These are phyloP conservation scores for Aspergillus tamarii DNA, from an alignment of 2,329 filamentous ascomycete species.

Conservation along the genomic window DNA sequence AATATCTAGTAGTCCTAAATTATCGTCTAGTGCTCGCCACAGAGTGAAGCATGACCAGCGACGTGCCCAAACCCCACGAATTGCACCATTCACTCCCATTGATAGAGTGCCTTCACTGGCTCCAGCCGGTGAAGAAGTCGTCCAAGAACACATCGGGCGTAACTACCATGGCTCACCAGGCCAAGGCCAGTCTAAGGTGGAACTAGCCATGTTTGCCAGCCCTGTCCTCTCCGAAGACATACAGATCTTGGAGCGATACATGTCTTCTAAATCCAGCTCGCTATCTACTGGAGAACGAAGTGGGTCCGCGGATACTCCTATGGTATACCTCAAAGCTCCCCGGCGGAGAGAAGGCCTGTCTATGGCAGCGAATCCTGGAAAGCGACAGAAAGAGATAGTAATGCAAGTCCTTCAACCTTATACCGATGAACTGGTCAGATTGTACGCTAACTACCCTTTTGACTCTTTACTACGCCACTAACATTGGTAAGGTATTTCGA, in stretches of 20 bases:
- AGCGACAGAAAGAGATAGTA: slow-evolving; percentile 48
- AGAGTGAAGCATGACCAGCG: neutral
- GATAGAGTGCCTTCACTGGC: neutral
- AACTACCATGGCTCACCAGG: slow-evolving; percentile 14
- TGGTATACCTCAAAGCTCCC: slow-evolving; percentile 13
- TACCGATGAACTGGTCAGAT: slow-evolving; percentile 44
- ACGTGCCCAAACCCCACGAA: neutral
- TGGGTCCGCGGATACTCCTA: slow-evolving; percentile 4
- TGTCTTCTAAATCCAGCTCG: slow-evolving; percentile 16
- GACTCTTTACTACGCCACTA: neutral
- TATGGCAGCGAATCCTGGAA: slow-evolving; percentile 18
- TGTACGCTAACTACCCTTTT: slow-evolving; percentile 28
- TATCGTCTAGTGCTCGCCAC: neutral
- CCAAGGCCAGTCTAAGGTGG: slow-evolving; percentile 8
- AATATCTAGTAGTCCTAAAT: slow-evolving; percentile 9
- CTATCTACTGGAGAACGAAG: neutral
- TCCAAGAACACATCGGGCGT: slow-evolving; percentile 8
- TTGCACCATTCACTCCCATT: neutral
- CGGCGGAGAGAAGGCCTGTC: slow-evolving; percentile 16
- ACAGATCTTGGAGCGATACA: slow-evolving; percentile 18
- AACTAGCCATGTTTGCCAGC: slow-evolving; percentile 15
- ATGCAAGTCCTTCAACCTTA: slow-evolving; percentile 45
- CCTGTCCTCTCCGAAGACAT: slow-evolving; percentile 20
- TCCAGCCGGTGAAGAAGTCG: neutral
- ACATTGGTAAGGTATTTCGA: slow-evolving; percentile 47